Evolutionary conservation across 805 yeast species (phyloP).

Genomic region (Suhomyces faveliae): DNA sequence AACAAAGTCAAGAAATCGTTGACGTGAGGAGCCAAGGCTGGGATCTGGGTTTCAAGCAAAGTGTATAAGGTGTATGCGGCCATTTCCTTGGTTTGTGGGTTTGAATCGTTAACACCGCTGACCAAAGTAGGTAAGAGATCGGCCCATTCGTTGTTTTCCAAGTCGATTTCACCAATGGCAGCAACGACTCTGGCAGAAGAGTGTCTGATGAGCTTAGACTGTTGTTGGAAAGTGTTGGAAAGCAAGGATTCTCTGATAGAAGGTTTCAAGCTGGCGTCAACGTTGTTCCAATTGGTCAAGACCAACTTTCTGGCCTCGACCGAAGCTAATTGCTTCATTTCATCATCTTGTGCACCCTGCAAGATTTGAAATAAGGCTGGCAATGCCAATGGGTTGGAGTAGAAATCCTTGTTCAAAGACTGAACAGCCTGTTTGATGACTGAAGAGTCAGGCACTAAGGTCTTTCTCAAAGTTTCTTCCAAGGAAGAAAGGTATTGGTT

Average conservation of each 20-base stretch:
- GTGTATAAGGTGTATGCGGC: constrained; percentile 78
- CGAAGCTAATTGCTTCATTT: constrained; percentile 88
- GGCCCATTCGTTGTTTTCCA: constrained; percentile 66
- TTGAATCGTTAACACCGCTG: constrained; percentile 48
- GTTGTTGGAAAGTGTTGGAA: constrained; percentile 65
- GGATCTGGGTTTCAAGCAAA: constrained; percentile 69
- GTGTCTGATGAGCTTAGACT: constrained; percentile 72
- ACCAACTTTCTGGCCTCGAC: constrained; percentile 92
- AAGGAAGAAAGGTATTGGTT: constrained; percentile 64
- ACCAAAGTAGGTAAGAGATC: constrained; percentile 71
- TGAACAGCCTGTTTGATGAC: constrained; percentile 82
- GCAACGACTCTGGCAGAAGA: constrained; percentile 87
- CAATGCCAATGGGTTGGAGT: constrained; percentile 65
- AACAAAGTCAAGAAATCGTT: constrained; percentile 72
- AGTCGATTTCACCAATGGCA: constrained; percentile 76
- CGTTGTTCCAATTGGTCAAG: constrained; percentile 61
- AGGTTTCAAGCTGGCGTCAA: constrained; percentile 50
- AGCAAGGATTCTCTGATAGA: constrained; percentile 69
- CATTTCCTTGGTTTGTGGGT: constrained; percentile 68
- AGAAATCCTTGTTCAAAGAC: constrained; percentile 70
- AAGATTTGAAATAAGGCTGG: constrained; percentile 83
- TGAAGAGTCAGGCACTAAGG: constrained; percentile 76
- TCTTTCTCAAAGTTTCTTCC: constrained; percentile 76
- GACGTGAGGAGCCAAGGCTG: constrained; percentile 55
- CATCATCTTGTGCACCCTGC: constrained; percentile 65